Conservation (phyloP, 1,284 basidiomycete genomes). For the Taiwanofungus camphoratus region DNA sequence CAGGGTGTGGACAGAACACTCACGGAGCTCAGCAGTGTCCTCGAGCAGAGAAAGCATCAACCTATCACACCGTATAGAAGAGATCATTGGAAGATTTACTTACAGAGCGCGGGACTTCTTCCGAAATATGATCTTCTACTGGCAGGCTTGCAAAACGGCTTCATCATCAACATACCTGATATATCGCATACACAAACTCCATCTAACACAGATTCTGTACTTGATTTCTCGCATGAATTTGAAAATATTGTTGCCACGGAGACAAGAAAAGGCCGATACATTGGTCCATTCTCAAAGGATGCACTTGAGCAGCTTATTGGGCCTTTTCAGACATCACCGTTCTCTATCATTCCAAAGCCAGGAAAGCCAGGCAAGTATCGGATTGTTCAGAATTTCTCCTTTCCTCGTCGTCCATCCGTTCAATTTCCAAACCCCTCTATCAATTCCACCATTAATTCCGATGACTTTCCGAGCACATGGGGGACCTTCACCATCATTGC, state of each 20-base stretch:
- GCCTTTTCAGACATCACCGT: slow-evolving; percentile 6
- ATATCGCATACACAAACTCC: slow-evolving; percentile 20
- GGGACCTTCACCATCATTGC: slow-evolving; percentile 16
- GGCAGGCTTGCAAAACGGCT: neutral
- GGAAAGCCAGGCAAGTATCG: neutral
- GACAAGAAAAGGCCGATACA: slow-evolving; percentile 20
- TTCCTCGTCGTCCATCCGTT: slow-evolving; percentile 2
- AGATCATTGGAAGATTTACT: slow-evolving; percentile 20
- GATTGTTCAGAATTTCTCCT: slow-evolving; percentile 21
- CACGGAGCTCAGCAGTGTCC: slow-evolving; percentile 22
- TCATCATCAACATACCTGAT: slow-evolving; percentile 1
- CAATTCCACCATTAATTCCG: slow-evolving; percentile 9
- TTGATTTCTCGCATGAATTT: slow-evolving; percentile 5
- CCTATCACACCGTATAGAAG: slow-evolving; percentile 16
- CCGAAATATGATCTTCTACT: slow-evolving; percentile 13
- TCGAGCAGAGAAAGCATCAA: slow-evolving; percentile 17
- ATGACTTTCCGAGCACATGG: slow-evolving; percentile 17
- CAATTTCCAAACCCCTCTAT: slow-evolving; percentile 1
- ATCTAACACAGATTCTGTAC: slow-evolving; percentile 19
- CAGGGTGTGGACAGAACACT: slow-evolving; percentile 18
- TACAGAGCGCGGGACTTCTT: slow-evolving; percentile 14
- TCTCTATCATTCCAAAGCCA: slow-evolving; percentile 9
- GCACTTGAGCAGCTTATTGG: slow-evolving; percentile 5
- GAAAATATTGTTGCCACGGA: slow-evolving; percentile 19
- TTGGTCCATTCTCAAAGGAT: slow-evolving; percentile 25